Evolutionary conservation across 2,329 filamentous ascomycete species (phyloP).

Genomic region (Trichoderma koningiopsis): DNA sequence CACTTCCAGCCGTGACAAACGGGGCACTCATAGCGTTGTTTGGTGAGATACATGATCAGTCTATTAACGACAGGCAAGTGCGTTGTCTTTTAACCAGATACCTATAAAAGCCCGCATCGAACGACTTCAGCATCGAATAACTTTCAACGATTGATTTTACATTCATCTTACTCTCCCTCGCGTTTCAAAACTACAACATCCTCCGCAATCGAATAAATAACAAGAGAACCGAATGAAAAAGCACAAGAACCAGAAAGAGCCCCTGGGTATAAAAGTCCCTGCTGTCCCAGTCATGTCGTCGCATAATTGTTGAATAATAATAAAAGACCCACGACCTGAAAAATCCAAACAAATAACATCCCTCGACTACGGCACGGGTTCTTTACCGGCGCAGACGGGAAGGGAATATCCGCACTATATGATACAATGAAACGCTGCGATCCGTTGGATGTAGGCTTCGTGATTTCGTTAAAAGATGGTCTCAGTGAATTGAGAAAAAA

Average conservation of each 20-base stretch:
- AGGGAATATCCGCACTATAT: constrained; percentile 5
- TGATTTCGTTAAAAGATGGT: constrained; percentile 21
- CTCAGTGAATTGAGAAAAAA: neutral
- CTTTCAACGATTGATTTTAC: constrained; percentile 11
- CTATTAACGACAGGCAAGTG: neutral
- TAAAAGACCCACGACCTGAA: constrained; percentile 8
- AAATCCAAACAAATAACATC: constrained; percentile 9
- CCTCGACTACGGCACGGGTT: neutral
- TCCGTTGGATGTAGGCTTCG: constrained; percentile 23
- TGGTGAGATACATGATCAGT: neutral
- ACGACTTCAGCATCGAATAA: neutral
- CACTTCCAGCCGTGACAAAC: neutral
- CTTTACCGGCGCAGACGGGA: constrained; percentile 6
- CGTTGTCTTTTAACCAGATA: neutral
- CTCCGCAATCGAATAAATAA: neutral
- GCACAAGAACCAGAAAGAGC: constrained; percentile 15
- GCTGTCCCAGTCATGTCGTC: constrained; percentile 24
- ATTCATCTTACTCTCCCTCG: neutral
- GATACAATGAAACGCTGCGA: constrained; percentile 24
- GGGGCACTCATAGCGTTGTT: neutral
- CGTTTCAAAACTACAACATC: neutral
- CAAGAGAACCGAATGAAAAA: neutral
- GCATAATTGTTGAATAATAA: constrained; percentile 2
- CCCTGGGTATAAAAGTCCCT: constrained; percentile 26
- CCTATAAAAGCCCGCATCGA: neutral